Evolutionary conservation across 257 asterid species (phyloP).

Genomic region (Solanum sparsipilum): DNA sequence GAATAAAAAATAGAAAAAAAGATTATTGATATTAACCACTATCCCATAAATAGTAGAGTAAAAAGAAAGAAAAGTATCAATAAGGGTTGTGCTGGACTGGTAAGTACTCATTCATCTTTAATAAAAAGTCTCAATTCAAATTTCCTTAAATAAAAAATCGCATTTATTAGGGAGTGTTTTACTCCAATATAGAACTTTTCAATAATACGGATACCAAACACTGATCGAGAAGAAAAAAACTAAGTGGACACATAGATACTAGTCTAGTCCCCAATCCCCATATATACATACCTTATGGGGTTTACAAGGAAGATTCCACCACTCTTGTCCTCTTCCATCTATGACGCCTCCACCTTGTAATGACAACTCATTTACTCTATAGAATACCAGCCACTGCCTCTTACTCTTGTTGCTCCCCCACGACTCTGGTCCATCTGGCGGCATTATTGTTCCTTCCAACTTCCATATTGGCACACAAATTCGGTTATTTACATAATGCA

Average conservation of each 20-base stretch:
- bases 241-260: neutral
- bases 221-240: neutral
- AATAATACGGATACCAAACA: neutral
- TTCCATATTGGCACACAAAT: neutral
- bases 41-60: neutral
- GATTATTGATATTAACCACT: neutral
- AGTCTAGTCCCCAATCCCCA: neutral
- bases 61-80: no score
- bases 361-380: slow-evolving; percentile 33
- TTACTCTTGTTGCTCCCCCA: slow-evolving; percentile 39
- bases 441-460: slow-evolving; percentile 48
- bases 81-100: neutral
- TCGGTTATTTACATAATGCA: neutral
- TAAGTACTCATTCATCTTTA: no score
- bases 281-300: slow-evolving; percentile 39
- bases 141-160: no score
- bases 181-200: no score
- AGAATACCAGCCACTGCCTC: slow-evolving; percentile 59
- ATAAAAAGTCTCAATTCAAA: no score
- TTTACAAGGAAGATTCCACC: slow-evolving; percentile 70
- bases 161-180: neutral
- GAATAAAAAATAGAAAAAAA: no score
- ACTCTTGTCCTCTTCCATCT: slow-evolving; percentile 44
- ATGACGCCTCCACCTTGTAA: slow-evolving; percentile 42
- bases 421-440: slow-evolving; percentile 53